Conservation (phyloP, 805 yeast genomes). For the Saccharomycopsis fermentans region DNA sequence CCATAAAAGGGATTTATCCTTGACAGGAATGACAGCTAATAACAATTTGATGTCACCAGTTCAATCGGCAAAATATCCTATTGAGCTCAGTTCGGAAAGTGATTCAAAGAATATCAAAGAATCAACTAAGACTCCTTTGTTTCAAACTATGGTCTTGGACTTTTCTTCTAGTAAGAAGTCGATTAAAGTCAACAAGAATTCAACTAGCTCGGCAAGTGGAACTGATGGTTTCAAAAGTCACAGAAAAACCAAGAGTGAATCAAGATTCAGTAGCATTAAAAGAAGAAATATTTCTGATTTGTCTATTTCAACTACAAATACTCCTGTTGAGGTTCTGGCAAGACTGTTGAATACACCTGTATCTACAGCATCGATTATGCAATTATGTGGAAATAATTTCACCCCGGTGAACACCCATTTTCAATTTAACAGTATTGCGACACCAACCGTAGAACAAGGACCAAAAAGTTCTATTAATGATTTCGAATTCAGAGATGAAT, state of each 20-base stretch:
- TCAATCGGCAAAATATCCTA: slow-evolving; percentile 6
- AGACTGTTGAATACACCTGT: slow-evolving; percentile 2
- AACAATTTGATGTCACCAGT: slow-evolving; percentile 13
- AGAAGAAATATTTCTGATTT: background rate
- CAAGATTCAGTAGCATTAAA: background rate
- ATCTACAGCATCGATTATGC: background rate
- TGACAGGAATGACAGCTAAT: slow-evolving; percentile 11
- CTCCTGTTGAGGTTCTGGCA: background rate
- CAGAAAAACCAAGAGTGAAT: slow-evolving; percentile 12
- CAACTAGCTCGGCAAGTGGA: background rate
- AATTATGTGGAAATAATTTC: slow-evolving; percentile 6
- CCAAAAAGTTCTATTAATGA: background rate
- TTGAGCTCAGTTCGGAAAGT: background rate
- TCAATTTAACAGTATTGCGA: background rate
- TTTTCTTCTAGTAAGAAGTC: slow-evolving; percentile 9
- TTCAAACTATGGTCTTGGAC: slow-evolving; percentile 16
- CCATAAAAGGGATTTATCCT: slow-evolving; percentile 11
- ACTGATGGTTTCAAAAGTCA: slow-evolving; percentile 5
- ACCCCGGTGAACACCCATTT: slow-evolving; percentile 7
- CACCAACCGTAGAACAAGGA: slow-evolving; percentile 3
- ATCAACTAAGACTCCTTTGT: slow-evolving; percentile 15
- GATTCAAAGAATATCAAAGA: slow-evolving; percentile 3
- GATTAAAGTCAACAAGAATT: slow-evolving; percentile 9
- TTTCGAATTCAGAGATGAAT: background rate
- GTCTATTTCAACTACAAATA: slow-evolving; percentile 1